Evolutionary conservation across 805 yeast species (phyloP).

Genomic region (Cyberlindnera euphorbiiphila): DNA sequence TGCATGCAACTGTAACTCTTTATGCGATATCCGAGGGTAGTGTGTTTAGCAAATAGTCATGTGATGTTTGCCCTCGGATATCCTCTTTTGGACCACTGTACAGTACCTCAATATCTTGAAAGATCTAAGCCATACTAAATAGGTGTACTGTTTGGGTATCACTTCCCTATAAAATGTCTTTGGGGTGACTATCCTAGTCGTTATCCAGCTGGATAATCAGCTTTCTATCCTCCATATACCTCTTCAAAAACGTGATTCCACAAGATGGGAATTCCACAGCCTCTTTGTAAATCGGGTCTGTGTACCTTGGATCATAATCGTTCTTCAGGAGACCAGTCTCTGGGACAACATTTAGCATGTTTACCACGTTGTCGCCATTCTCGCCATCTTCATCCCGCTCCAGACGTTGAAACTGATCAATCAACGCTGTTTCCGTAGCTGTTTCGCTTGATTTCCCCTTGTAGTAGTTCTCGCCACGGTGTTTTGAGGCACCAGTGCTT

Average conservation of each 20-base stretch:
- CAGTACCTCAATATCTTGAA: no score
- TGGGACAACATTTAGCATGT: slow-evolving; percentile 12
- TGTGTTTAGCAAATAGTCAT: no score
- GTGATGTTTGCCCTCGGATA: no score
- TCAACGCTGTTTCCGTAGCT: slow-evolving; percentile 1
- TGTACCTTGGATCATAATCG: slow-evolving; percentile 27
- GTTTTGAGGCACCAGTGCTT: not conserved
- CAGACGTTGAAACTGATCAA: slow-evolving; percentile 2
- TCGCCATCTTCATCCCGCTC: not conserved
- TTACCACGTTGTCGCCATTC: not conserved
- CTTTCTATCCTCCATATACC: slow-evolving; percentile 22
- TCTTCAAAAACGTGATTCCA: slow-evolving; percentile 15
- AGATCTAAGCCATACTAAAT: no score
- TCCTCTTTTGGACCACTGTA: no score
- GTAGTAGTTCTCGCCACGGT: slow-evolving; percentile 4
- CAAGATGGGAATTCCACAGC: slow-evolving; percentile 16
- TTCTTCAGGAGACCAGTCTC: slow-evolving; percentile 14
- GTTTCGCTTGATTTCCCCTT: slow-evolving; percentile 4
- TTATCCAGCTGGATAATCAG: slow-evolving; percentile 17
- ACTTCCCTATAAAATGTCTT: not conserved
- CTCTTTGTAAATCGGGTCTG: slow-evolving; percentile 21
- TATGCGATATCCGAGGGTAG: no score
- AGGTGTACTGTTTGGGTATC: no score
- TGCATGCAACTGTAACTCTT: no score
- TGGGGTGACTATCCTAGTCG: not conserved